phyloP scores from a whole-genome alignment of 2,329 filamentous ascomycete species.

The Lachnellula suecica region DNA sequence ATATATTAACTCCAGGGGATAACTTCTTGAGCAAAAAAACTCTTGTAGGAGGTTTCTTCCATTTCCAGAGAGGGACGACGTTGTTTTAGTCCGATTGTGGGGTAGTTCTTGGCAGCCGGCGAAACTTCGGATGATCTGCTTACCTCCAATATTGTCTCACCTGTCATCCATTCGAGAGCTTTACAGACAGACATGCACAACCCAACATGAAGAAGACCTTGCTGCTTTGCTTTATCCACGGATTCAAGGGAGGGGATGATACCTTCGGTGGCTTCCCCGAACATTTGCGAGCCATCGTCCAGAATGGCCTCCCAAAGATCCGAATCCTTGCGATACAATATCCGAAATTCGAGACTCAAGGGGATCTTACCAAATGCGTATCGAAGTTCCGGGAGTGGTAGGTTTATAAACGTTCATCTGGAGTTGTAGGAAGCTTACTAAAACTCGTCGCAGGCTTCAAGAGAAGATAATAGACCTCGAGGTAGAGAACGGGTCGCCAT shows the following conservation, averaged over 20 bases:
- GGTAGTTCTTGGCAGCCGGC: too few species aligned
- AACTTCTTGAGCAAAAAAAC: too few species aligned
- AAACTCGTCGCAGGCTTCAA: constrained; percentile 61
- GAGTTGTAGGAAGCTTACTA: neutral
- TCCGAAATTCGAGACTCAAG: constrained; percentile 79
- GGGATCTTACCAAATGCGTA: constrained; percentile 71
- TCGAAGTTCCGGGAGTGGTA: constrained; percentile 74
- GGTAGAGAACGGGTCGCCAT: constrained; percentile 75
- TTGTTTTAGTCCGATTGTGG: too few species aligned
- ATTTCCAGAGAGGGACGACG: too few species aligned
- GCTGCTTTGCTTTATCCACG: constrained; percentile 81
- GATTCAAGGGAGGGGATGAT: constrained; percentile 81
- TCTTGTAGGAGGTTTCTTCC: too few species aligned
- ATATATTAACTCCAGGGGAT: too few species aligned
- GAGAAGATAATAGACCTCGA: constrained; percentile 94
- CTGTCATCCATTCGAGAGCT: neutral
- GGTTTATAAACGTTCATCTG: neutral
- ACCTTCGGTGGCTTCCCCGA: constrained; percentile 78
- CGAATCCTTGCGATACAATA: constrained; percentile 70
- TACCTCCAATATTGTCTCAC: too few species aligned
- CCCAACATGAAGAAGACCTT: constrained; percentile 73
- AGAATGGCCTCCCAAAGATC: constrained; percentile 66
- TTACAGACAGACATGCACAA: constrained; percentile 3
- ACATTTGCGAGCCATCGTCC: constrained; percentile 64
- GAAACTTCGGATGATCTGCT: too few species aligned